phyloP scores from a whole-genome alignment of 176 grass and related monocot species.

The Sorghum bicolor region DNA sequence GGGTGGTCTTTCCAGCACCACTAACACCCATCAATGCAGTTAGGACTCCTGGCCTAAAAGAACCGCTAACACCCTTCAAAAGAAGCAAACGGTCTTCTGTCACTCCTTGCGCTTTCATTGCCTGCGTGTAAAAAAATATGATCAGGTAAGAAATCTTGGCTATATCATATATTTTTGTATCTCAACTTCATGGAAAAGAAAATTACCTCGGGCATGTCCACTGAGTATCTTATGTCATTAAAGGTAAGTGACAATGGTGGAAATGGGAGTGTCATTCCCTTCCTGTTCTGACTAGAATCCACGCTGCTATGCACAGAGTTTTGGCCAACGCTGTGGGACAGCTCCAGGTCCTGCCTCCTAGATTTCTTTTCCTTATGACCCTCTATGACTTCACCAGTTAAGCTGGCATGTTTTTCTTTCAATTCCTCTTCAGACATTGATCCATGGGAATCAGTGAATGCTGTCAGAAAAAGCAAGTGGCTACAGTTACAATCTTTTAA shows the following conservation, averaged over 20 bases:
- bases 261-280: conserved; percentile 83
- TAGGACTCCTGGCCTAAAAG: conserved; percentile 91
- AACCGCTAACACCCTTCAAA: conserved; percentile 79
- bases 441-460: conserved; percentile 58
- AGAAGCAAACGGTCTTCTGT: conserved; percentile 64
- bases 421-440: conserved; percentile 71
- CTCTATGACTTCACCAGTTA: conserved; percentile 68
- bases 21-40: conserved; percentile 92
- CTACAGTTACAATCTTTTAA: conserved; percentile 21
- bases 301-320: conserved; percentile 28
- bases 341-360: conserved; percentile 46
- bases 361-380: conserved; percentile 45
- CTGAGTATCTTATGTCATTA: conserved; percentile 73
- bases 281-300: conserved; percentile 42
- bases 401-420: conserved; percentile 71
- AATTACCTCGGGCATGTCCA: conserved; percentile 82
- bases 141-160: conserved; percentile 14
- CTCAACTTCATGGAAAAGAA: conserved; percentile 12
- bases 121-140: conserved; percentile 47
- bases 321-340: conserved; percentile 30
- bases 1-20: conserved; percentile 87
- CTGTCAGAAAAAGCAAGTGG: conserved; percentile 34
- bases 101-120: conserved; percentile 87
- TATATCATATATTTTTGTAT: conserved; percentile 5
- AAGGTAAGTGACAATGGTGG: conserved; percentile 67